Base-by-base conservation (phyloP, 352 stramenopile genomes). In the Globisporangium solare region DNA sequence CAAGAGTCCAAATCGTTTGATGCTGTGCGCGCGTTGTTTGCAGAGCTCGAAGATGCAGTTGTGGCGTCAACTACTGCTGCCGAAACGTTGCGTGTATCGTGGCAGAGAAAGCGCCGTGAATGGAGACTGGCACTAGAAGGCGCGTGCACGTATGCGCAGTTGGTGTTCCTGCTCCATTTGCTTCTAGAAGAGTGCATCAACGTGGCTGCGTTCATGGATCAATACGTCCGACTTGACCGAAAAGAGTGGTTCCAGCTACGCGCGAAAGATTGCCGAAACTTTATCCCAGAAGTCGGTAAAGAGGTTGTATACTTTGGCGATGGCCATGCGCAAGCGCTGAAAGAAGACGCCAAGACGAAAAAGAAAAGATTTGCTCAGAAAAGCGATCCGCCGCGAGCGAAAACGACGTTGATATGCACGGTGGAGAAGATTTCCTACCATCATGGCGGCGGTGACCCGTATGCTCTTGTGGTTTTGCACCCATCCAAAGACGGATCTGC, bases 241-340 rank as follows among this genome's bases (percentile, higher is more conserved):
- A 86, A 80, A 14, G 81, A 94, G 35, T 94, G 80, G 78, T 54
- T 94, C 35, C 87, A 92, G 60, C 61, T 94, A 31, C 79, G 81
- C 20, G 58, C 69, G 4, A 92, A 94, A 46, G 79, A 91, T 37
- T 70, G 60, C 3, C 67, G 76, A 31, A 92, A 92, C 50, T 94
- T 91, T 54, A 79, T 91, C 56, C 84, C 84, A 12, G 84, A 94
- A 22, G 58, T 76, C 15, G 80, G 73, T 51, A 75, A 76, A 17
- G 54, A 72, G 10, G 73, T 92, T 31, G 61, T 92, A 8, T 94
- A 94, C 51, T 94, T 94, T 40, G 84, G 84, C 27, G 76, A 92
- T 60, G 84, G 84, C 1, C 84, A 94, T 61, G 68, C 63, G 2
- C 58, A 88, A 53, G 84, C 84, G n/a, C 45, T 94, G 32, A 88